These are phyloP conservation scores for Sporisorium scitamineum DNA, from an alignment of 1,284 basidiomycete species.

Conservation along the genomic window DNA sequence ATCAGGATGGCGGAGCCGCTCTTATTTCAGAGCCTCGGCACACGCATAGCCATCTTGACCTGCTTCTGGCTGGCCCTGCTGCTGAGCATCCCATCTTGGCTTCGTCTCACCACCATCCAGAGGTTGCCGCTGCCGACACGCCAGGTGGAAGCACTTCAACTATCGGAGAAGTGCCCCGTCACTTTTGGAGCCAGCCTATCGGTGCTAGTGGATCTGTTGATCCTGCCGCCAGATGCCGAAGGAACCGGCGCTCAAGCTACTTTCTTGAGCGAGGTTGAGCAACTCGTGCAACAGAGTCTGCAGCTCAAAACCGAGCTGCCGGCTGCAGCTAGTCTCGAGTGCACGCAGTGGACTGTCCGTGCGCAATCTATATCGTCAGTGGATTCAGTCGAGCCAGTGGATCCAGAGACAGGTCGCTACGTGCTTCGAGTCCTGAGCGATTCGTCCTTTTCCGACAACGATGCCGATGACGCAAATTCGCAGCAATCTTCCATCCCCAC, in stretches of 20 bases:
- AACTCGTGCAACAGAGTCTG: slow-evolving; percentile 36
- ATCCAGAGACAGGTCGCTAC: slow-evolving; percentile 21
- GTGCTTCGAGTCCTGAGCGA: slow-evolving; percentile 12
- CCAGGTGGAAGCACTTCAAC: slow-evolving; percentile 32
- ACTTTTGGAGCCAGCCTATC: slow-evolving; percentile 17
- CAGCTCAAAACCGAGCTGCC: slow-evolving; percentile 20
- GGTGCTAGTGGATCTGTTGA: slow-evolving; percentile 12
- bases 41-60: slow-evolving; percentile 35
- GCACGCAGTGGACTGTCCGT: slow-evolving; percentile 34
- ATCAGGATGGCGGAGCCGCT: slow-evolving; percentile 23
- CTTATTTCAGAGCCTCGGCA: slow-evolving; percentile 42
- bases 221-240: slow-evolving; percentile 9
- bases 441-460: neutral
- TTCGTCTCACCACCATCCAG: slow-evolving; percentile 56
- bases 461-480: neutral
- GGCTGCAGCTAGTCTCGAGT: slow-evolving; percentile 28
- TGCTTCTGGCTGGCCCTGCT: slow-evolving; percentile 54
- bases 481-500: slow-evolving; percentile 3
- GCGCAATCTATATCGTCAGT: neutral
- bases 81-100: slow-evolving; percentile 57
- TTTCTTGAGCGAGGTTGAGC: slow-evolving; percentile 23
- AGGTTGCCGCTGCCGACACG: slow-evolving; percentile 54
- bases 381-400: neutral
- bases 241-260: neutral
- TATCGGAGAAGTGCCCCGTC: slow-evolving; percentile 34